A percentile compares a stretch with the other conserved stretches of the same genome.
These are phyloP conservation scores for Fusarium subglutinans DNA, from an alignment of 2,329 filamentous ascomycete genomes.

Conservation along the genomic window DNA sequence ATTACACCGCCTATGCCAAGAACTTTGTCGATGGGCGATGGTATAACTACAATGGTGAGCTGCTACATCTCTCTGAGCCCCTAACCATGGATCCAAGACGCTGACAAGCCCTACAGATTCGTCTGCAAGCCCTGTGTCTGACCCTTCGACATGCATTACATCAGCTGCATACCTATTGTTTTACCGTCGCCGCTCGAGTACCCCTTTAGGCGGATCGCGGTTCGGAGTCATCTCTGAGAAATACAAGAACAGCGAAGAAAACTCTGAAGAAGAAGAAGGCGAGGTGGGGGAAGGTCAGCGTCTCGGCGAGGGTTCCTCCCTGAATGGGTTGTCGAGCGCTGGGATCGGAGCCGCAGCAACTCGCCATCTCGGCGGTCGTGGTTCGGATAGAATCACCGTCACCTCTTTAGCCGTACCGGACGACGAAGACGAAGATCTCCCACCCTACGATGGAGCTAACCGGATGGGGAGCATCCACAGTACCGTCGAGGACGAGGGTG, in stretches of 20 bases:
- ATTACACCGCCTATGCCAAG: slow-evolving; percentile 94
- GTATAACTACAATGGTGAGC: slow-evolving; percentile 96
- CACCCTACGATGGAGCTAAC: slow-evolving; percentile 45
- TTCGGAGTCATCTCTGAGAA: slow-evolving; percentile 76
- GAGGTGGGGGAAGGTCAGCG: slow-evolving; percentile 82
- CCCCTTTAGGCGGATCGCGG: slow-evolving; percentile 80
- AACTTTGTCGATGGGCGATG: slow-evolving; percentile 90
- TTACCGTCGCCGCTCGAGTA: slow-evolving; percentile 84
- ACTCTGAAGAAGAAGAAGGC: slow-evolving; percentile 54
- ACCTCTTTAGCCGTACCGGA: slow-evolving; percentile 40
- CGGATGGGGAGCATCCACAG: slow-evolving; percentile 46
- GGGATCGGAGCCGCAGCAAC: slow-evolving; percentile 79
- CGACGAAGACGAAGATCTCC: slow-evolving; percentile 46
- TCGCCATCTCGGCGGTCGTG: slow-evolving; percentile 69
- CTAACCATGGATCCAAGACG: not conserved
- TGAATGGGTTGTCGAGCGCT: slow-evolving; percentile 90
- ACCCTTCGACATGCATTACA: slow-evolving; percentile 73
- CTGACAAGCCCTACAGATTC: slow-evolving; percentile 72
- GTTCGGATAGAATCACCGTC: slow-evolving; percentile 57
- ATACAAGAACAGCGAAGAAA: slow-evolving; percentile 64
- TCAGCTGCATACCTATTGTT: slow-evolving; percentile 90
- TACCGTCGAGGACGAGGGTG: slow-evolving; percentile 61
- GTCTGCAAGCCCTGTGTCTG: slow-evolving; percentile 69
- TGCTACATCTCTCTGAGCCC: not conserved
- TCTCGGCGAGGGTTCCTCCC: slow-evolving; percentile 85